Evolutionary conservation across 202 grass and related monocot genomes (phyloP), one percentile per base, ranked within the genome.

Genomic region (Digitaria exilis): DNA sequence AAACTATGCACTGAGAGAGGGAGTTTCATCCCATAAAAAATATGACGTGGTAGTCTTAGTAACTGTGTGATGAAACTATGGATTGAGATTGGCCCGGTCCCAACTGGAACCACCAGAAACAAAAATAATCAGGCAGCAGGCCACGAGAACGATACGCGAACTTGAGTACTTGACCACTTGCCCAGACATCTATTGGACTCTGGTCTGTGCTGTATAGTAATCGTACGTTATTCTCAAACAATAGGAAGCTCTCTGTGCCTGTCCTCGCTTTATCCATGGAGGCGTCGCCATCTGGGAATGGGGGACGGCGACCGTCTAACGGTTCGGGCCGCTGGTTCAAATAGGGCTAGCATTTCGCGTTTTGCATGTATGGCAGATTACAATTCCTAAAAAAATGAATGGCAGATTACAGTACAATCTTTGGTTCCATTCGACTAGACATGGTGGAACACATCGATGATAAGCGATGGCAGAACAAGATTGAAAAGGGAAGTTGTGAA

Each of bases 251-350:
- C n/a, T n/a, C n/a, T n/a, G n/a, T n/a, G n/a, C n/a, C 66, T 25
- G 41, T 19, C 17, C 7, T 24, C 22, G 55, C 37, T 41, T 45
- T n/a, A 44, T 49, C 10, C 35, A 56, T 50, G 18, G 17, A 65
- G 17, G 12, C 16, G 69, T 80, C 60, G 15, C 84, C 18, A 5
- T 78, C 68, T 68, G 58, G 71, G 51, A 28, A 55, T 30, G 50
- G 44, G 2, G 6, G 52, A 49, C n/a, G n/a, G n/a, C 17, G 58
- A 76, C 71, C 13, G 62, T 65, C 63, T 69, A 82, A 69, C 71
- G 18, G 62, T 37, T 68, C 35, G 29, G 6, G 34, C 74, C 52
- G 13, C n/a, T n/a, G n/a, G n/a, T n/a, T n/a, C n/a, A n/a, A 17
- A 31, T 61, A 62, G 5, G 24, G 55, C 15, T 41, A n/a, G 48